Conservation (phyloP, 164 flowering plant species). For the Vitis amurensis region DNA sequence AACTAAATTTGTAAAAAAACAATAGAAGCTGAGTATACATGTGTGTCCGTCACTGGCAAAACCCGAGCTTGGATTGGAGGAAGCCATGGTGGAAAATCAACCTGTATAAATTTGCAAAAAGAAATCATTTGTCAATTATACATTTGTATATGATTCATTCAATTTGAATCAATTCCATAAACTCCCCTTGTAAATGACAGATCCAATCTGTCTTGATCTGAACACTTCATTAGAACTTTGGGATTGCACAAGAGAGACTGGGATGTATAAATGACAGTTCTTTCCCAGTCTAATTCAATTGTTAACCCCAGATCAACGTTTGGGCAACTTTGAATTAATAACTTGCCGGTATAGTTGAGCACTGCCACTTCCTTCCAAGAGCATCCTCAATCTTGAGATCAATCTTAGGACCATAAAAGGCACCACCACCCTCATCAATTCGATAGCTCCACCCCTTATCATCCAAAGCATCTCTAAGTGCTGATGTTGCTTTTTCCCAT, state of each 20-base stretch:
- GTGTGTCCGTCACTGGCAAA: slow-evolving; percentile 84
- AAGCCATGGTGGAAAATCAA: slow-evolving; percentile 98
- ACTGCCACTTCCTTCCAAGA: slow-evolving; percentile 98
- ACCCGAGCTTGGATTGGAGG: slow-evolving; percentile 86
- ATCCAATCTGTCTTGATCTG: background rate
- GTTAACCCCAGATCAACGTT: too few species aligned
- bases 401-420: slow-evolving; percentile 98
- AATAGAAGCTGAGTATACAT: slow-evolving; percentile 37
- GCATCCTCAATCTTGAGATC: slow-evolving; percentile 99
- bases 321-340: background rate
- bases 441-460: slow-evolving; percentile 90
- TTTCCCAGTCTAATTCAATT: too few species aligned
- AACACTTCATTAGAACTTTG: background rate
- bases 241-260: too few species aligned
- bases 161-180: too few species aligned
- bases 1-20: background rate
- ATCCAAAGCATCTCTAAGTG: slow-evolving; percentile 87
- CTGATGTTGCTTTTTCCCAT: slow-evolving; percentile 93
- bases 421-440: slow-evolving; percentile 97
- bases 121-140: background rate
- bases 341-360: slow-evolving; percentile 89
- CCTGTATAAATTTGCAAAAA: slow-evolving; percentile 40
- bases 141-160: background rate
- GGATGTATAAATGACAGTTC: too few species aligned
- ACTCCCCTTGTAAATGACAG: too few species aligned